Evolutionary conservation across 2,329 filamentous ascomycete genomes (phyloP).

Genomic region (Cryphonectria naterciae): DNA sequence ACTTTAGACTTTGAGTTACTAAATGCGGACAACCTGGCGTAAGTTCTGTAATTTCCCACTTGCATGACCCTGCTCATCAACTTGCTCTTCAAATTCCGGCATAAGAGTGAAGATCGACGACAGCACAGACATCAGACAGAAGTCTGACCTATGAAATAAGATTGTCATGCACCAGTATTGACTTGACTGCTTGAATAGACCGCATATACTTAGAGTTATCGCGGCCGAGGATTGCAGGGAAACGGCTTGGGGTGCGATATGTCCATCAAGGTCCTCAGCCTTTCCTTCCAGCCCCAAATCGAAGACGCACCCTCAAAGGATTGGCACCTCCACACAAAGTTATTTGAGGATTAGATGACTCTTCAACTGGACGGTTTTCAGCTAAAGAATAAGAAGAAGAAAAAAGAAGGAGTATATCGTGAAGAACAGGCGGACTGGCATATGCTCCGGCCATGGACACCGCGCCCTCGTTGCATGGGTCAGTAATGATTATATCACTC

Average conservation of each 20-base stretch:
- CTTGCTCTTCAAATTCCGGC: no score
- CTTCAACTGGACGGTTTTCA: not conserved
- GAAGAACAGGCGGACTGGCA: not conserved
- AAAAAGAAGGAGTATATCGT: not conserved
- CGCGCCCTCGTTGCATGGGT: not conserved
- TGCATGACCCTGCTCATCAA: not conserved
- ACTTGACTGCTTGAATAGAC: not conserved
- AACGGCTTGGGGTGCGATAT: no score
- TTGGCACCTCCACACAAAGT: rapidly evolving
- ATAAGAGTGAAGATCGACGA: not conserved
- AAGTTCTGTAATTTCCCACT: not conserved
- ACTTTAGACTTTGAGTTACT: no score
- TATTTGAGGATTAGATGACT: not conserved
- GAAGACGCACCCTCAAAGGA: not conserved
- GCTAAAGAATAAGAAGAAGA: not conserved
- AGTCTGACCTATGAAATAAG: not conserved
- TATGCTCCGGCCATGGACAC: not conserved
- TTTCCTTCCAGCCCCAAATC: not conserved
- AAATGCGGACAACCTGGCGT: not conserved
- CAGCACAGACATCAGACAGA: not conserved
- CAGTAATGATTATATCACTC: not conserved
- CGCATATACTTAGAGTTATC: not conserved
- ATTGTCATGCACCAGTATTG: not conserved
- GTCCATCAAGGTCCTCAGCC: slow-evolving; percentile 11
- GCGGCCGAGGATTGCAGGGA: not conserved